Evolutionary conservation across 225 moss, liverwort and hornwort genomes (phyloP).

Genomic region (Bryum argenteum): DNA sequence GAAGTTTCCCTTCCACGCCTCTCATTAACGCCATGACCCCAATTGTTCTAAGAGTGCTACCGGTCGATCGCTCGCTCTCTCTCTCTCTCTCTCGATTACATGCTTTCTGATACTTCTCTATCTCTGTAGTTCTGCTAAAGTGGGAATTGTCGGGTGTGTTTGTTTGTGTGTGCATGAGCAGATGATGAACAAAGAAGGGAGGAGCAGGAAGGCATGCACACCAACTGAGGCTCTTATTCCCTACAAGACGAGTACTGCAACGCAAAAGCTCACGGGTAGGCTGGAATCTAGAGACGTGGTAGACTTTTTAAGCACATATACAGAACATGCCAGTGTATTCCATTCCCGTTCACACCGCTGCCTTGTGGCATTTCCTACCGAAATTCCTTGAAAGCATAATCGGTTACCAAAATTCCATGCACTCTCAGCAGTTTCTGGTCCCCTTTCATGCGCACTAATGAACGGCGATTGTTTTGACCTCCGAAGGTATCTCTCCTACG

Average conservation of each 20-base stretch:
- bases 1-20: not conserved
- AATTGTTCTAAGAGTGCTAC: not conserved
- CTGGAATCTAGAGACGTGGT: conserved; percentile 28
- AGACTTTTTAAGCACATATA: conserved; percentile 11
- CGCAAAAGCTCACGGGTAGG: not conserved
- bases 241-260: not conserved
- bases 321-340: too few species aligned
- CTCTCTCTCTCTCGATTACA: not conserved
- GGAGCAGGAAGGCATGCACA: not conserved
- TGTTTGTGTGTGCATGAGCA: conserved; percentile 5
- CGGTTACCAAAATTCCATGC: too few species aligned
- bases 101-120: not conserved
- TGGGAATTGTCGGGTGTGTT: too few species aligned
- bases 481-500: too few species aligned
- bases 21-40: not conserved
- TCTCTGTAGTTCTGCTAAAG: not conserved
- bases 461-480: too few species aligned
- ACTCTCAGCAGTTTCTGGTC: too few species aligned
- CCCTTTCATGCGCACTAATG: too few species aligned
- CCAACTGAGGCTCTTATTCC: too few species aligned
- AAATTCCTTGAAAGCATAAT: too few species aligned
- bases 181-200: not conserved
- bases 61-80: not conserved
- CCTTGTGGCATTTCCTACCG: not conserved
- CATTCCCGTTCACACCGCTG: not conserved